These are phyloP conservation scores for Thalassiosira hispida DNA, from an alignment of 352 stramenopile genomes.

Conservation along the genomic window DNA sequence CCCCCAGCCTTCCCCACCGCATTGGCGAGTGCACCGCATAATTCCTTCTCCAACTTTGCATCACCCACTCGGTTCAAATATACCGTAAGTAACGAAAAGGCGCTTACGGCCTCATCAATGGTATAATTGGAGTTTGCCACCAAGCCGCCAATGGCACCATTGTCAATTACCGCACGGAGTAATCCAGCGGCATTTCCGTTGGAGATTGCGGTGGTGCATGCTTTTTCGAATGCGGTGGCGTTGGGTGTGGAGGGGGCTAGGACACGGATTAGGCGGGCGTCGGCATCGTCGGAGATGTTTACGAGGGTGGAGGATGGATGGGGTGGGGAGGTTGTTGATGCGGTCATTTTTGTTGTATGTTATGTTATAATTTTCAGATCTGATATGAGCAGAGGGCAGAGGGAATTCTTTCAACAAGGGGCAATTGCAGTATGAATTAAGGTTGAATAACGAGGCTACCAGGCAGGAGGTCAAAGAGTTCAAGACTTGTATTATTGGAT, in stretches of 20 bases:
- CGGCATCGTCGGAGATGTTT: constrained; percentile 79
- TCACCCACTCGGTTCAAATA: constrained; percentile 67
- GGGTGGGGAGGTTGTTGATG: constrained; percentile 6
- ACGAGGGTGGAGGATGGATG: constrained; percentile 76
- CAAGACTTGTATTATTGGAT: too few relatives aligned
- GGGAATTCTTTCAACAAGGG: too few relatives aligned
- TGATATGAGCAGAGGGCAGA: too few relatives aligned
- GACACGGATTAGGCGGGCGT: constrained; percentile 70
- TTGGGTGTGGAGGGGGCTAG: constrained; percentile 50
- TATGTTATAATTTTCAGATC: too few relatives aligned
- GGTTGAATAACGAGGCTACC: too few relatives aligned
- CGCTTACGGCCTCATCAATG: constrained; percentile 66
- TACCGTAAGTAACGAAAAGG: constrained; percentile 67
- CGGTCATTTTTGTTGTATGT: constrained; percentile 10
- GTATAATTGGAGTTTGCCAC: constrained; percentile 21
- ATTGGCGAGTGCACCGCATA: constrained; percentile 56
- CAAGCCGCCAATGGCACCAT: constrained; percentile 55
- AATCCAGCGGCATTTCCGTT: constrained; percentile 63
- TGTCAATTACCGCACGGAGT: constrained; percentile 55
- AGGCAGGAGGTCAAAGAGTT: too few relatives aligned
- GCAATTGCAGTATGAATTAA: too few relatives aligned
- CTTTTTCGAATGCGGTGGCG: constrained; percentile 46
- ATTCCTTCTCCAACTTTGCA: constrained; percentile 16
- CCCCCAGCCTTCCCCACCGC: constrained; percentile 23
- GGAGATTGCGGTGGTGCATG: constrained; percentile 60